A percentile compares a stretch with the other conserved stretches of the same genome.
phyloP scores from a whole-genome alignment of 1,284 basidiomycete genomes.

The Omphalotus olearius region DNA sequence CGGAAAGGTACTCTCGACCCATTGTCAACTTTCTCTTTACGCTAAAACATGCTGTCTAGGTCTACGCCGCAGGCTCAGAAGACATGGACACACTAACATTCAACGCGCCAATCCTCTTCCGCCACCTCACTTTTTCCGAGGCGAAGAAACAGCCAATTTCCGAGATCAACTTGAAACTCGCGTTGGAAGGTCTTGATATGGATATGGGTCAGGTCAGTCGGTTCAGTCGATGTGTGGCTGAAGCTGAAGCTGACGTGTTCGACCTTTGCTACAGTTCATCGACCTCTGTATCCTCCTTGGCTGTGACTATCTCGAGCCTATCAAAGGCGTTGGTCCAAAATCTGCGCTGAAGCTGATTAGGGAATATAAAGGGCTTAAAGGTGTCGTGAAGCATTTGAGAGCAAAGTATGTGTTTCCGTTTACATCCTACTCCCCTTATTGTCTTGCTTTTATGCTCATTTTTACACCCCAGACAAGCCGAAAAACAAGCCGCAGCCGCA shows the following conservation, averaged over 20 bases:
- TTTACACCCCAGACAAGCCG: conserved; percentile 30
- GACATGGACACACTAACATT: conserved; percentile 99
- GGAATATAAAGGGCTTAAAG: conserved; percentile 80
- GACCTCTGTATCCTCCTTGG: conserved; percentile 97
- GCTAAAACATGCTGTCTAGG: conserved; percentile 38
- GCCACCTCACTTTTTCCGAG: conserved; percentile 98
- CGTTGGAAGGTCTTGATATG: conserved; percentile 88
- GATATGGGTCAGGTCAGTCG: conserved; percentile 76
- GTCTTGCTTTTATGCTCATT: neutral
- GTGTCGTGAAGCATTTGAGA: conserved; percentile 78
- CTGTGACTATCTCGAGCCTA: conserved; percentile 97
- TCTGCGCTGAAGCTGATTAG: conserved; percentile 91
- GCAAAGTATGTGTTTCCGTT: conserved; percentile 61
- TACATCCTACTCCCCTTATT: neutral
- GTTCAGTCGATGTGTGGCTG: neutral
- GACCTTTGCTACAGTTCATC: conserved; percentile 70
- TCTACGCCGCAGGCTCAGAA: conserved; percentile 96
- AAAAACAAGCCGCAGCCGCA: conserved; percentile 53
- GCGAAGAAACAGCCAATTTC: conserved; percentile 98
- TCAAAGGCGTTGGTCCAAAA: conserved; percentile 94
- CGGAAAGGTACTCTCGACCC: conserved; percentile 62
- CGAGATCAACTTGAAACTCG: conserved; percentile 83
- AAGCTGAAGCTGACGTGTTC: neutral
- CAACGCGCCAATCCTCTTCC: conserved; percentile 84
- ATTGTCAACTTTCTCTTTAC: neutral